Percentiles rank a stretch among this genome's conserved stretches.
These are phyloP conservation scores for Saturnispora besseyi DNA, from an alignment of 805 yeast species.

Conservation along the genomic window DNA sequence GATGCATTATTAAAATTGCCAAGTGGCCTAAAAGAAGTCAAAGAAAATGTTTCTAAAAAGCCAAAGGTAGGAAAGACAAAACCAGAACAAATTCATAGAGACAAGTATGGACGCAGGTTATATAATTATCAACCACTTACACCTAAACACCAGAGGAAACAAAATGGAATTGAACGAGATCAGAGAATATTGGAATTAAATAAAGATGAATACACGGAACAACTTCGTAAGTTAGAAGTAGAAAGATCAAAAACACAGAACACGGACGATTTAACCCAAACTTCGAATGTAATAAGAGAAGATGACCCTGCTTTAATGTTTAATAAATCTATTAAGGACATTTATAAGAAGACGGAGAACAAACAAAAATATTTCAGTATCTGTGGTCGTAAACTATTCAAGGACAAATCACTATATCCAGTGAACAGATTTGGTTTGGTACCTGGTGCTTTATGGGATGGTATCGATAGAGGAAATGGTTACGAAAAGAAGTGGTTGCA, in stretches of 20 bases:
- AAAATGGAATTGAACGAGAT: constrained; percentile 4
- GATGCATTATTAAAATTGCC: not conserved
- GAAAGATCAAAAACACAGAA: constrained; percentile 23
- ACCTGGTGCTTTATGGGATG: constrained; percentile 89
- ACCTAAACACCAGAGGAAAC: not conserved
- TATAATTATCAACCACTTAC: not conserved
- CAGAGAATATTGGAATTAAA: constrained; percentile 1
- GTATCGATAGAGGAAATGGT: constrained; percentile 82
- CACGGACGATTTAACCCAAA: constrained; percentile 12
- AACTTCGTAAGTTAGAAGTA: constrained; percentile 16
- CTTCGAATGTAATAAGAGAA: constrained; percentile 49
- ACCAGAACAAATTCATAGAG: constrained; percentile 2
- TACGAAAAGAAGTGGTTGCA: constrained; percentile 61
- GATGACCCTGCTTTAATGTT: constrained; percentile 62
- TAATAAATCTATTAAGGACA: constrained; percentile 21
- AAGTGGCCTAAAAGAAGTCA: not conserved
- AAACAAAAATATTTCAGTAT: constrained; percentile 19
- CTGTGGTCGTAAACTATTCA: constrained; percentile 48
- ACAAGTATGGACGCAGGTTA: not conserved
- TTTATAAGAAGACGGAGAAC: constrained; percentile 13
- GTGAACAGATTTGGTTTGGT: constrained; percentile 65
- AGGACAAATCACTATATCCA: constrained; percentile 36
- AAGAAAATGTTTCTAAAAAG: not conserved
- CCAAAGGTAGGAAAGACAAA: constrained; percentile 4
- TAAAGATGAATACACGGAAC: constrained; percentile 5